Percentiles rank a stretch among this genome's conserved stretches.
phyloP scores from a whole-genome alignment of 257 asterid genomes.

The Jacaranda copaia region DNA sequence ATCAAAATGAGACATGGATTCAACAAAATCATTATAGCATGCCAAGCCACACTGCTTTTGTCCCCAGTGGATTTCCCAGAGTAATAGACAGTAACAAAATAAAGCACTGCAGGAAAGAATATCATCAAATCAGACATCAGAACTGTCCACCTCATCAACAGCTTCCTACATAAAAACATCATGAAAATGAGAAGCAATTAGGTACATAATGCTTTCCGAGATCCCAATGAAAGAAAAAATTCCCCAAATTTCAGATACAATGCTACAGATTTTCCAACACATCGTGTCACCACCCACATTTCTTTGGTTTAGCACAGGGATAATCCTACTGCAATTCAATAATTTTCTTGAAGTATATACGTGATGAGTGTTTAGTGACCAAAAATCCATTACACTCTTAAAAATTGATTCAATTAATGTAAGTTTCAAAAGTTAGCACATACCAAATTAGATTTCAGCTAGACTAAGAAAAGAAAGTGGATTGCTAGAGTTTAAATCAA shows the following conservation, averaged over 20 bases:
- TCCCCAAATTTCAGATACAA: slow-evolving; percentile 22
- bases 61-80: slow-evolving; percentile 50
- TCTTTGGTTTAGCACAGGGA: slow-evolving; percentile 9
- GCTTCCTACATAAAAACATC: slow-evolving; percentile 77
- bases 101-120: slow-evolving; percentile 94
- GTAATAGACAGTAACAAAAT: slow-evolving; percentile 60
- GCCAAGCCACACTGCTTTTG: slow-evolving; percentile 67
- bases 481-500: background rate
- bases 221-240: background rate
- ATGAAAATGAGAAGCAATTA: slow-evolving; percentile 37
- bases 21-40: slow-evolving; percentile 74
- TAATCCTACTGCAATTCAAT: background rate
- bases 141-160: slow-evolving; percentile 99
- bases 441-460: background rate
- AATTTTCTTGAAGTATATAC: background rate
- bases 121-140: slow-evolving; percentile 83
- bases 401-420: background rate
- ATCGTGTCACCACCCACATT: background rate
- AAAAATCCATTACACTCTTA: background rate
- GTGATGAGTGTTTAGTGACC: background rate
- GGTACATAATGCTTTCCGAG: background rate
- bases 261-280: background rate
- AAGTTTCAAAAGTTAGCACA: slow-evolving; percentile 15
- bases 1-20: slow-evolving; percentile 94
- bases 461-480: background rate